Evolutionary conservation across 225 moss, liverwort and hornwort genomes (phyloP).

Genomic region (Sphagnum tenellum): DNA sequence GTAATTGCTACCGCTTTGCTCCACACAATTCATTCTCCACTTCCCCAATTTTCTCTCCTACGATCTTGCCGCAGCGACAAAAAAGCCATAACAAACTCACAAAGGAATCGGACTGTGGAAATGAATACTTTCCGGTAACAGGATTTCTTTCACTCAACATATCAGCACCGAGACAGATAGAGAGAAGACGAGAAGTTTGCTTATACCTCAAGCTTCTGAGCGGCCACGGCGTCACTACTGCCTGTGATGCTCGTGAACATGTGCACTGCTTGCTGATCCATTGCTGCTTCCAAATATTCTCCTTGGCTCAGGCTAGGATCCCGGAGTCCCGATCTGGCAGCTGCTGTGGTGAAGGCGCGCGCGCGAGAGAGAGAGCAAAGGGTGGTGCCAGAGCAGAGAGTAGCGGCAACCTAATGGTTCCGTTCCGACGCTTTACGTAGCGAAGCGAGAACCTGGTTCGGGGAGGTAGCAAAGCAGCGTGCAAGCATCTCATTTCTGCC

Average conservation of each 20-base stretch:
- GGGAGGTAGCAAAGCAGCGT: too few relatives aligned
- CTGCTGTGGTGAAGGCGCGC: too few relatives aligned
- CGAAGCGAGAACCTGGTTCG: too few relatives aligned
- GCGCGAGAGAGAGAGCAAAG: too few relatives aligned
- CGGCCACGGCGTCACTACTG: constrained; percentile 3
- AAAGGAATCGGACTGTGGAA: background rate
- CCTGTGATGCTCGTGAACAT: constrained; percentile 9
- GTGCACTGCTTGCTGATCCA: constrained; percentile 8
- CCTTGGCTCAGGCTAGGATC: too few relatives aligned
- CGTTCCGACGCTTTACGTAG: too few relatives aligned
- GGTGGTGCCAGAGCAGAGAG: too few relatives aligned
- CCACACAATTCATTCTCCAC: background rate
- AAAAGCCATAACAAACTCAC: background rate
- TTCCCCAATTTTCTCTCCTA: background rate
- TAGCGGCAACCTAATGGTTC: too few relatives aligned
- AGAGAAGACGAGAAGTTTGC: background rate
- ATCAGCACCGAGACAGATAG: background rate
- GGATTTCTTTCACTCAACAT: background rate
- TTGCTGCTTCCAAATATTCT: background rate
- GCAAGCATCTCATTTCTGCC: too few relatives aligned
- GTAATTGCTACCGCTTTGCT: too few relatives aligned
- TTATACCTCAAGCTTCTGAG: constrained; percentile 6
- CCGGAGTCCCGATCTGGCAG: too few relatives aligned
- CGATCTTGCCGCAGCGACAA: background rate
- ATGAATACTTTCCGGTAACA: background rate